Conservation (phyloP, 169 alveolate species). For the Plasmodium billcollinsi region DNA sequence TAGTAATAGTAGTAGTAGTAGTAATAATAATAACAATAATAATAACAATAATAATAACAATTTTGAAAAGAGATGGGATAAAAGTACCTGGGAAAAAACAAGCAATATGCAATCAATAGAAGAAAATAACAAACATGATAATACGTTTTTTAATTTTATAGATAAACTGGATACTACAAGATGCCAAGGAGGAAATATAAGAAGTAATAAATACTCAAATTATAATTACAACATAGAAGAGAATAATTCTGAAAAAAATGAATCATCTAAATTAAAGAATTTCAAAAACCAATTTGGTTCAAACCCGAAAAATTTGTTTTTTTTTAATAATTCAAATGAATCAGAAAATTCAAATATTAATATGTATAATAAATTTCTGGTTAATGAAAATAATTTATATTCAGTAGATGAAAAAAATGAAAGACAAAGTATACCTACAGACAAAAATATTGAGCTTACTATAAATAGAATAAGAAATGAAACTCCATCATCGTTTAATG, state of each 20-base stretch:
- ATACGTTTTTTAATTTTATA: constrained; percentile 17
- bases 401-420: neutral
- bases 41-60: neutral
- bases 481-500: neutral
- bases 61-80: constrained; percentile 17
- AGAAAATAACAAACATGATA: constrained; percentile 24
- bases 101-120: constrained; percentile 21
- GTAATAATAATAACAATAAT: no score
- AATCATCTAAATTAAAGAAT: constrained; percentile 20
- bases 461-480: constrained; percentile 3
- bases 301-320: neutral
- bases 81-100: constrained; percentile 7
- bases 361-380: constrained; percentile 18
- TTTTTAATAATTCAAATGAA: constrained; percentile 4
- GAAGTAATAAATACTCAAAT: constrained; percentile 1
- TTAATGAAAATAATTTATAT: constrained; percentile 8
- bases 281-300: constrained; percentile 23
- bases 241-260: constrained; percentile 6
- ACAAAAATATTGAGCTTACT: neutral
- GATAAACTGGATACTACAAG: constrained; percentile 16
- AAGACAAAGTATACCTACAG: neutral
- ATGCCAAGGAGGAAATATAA: neutral
- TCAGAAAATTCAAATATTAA: constrained; percentile 6
- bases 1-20: no score
- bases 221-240: constrained; percentile 12